Evolutionary conservation across 1,284 basidiomycete genomes (phyloP), one percentile per base, ranked within the genome.

Genomic region (Chondrostereum purpureum): DNA sequence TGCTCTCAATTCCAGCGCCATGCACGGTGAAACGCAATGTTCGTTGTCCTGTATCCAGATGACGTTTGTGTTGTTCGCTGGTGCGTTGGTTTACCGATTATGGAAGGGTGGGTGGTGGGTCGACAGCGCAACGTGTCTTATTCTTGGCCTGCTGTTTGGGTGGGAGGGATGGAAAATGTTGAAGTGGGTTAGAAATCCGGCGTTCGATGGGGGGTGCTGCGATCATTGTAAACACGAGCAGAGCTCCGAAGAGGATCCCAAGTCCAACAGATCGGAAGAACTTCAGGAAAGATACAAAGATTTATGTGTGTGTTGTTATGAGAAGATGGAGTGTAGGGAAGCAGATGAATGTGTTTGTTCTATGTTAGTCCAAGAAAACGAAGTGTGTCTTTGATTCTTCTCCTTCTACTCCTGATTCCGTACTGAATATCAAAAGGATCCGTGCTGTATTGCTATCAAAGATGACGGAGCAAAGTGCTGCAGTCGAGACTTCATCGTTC

Each of bases 41-140:
- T 63, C 64, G 1, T 55, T 67, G 6, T 55, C 52, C 19, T 62
- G 61, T 46, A 58, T 63, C 27, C 59, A 62, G 41, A 52, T 63
- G 16, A 62, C 59, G 2, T 44, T 52, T 36, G 60, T 63, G 3
- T 54, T 61, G 10, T 61, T 62, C 42, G 38, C 53, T 6, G 61
- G 61, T 1, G 36, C 44, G 13, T 17, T 49, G 27, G 33, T 68
- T 13, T 70, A 57, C 41, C 55, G 61, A 8, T 50, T 66, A 2
- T 70, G 71, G 70, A 44, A 50, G 0, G 64, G 65, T 11, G 71
- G 72, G 0, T 74, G 71, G 72, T 73, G 72, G 71, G 58, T 72
- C 3, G 72, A 73, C 46, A 53, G 63, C 5, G 63, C 64, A 11
- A 71, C 72, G 2, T 60, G 68, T 0, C 58, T 73, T 17, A 44